phyloP scores from a whole-genome alignment of 768 basidiomycete species.

The Termitomyces sp. region DNA sequence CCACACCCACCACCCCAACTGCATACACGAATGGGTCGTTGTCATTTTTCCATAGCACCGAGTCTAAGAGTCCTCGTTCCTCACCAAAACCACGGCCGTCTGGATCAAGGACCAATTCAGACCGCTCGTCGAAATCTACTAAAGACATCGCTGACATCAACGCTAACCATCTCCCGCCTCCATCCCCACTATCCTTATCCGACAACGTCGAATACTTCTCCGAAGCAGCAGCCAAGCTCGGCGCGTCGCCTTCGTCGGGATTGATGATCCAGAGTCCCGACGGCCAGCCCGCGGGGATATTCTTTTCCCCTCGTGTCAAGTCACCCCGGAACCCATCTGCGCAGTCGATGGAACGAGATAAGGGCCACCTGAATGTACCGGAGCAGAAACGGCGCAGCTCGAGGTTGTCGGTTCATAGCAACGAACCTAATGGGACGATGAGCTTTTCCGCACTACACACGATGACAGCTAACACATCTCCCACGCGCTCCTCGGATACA shows the following conservation, averaged over 20 bases:
- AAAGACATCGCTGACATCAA: slow-evolving; percentile 26
- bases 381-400: slow-evolving; percentile 21
- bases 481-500: slow-evolving; percentile 4
- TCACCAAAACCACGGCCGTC: slow-evolving; percentile 45
- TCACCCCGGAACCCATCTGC: slow-evolving; percentile 31
- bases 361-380: slow-evolving; percentile 21
- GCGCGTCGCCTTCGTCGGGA: slow-evolving; percentile 77
- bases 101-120: slow-evolving; percentile 56
- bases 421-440: slow-evolving; percentile 12
- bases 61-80: slow-evolving; percentile 32
- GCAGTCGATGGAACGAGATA: slow-evolving; percentile 45
- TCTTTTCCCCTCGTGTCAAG: slow-evolving; percentile 78
- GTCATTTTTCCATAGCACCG: slow-evolving; percentile 38
- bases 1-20: slow-evolving; percentile 80
- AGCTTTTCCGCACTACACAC: slow-evolving; percentile 35
- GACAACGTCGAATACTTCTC: slow-evolving; percentile 81
- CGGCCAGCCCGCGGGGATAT: slow-evolving; percentile 92
- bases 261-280: slow-evolving; percentile 90
- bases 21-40: slow-evolving; percentile 37
- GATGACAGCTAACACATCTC: slow-evolving; percentile 9
- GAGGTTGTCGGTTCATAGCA: slow-evolving; percentile 20
- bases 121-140: slow-evolving; percentile 56
- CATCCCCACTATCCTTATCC: slow-evolving; percentile 42
- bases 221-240: slow-evolving; percentile 63
- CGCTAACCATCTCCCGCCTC: slow-evolving; percentile 18